Percentiles rank a stretch among this genome's conserved stretches.
phyloP scores from a whole-genome alignment of 345 rosid species.

The Draba incana region DNA sequence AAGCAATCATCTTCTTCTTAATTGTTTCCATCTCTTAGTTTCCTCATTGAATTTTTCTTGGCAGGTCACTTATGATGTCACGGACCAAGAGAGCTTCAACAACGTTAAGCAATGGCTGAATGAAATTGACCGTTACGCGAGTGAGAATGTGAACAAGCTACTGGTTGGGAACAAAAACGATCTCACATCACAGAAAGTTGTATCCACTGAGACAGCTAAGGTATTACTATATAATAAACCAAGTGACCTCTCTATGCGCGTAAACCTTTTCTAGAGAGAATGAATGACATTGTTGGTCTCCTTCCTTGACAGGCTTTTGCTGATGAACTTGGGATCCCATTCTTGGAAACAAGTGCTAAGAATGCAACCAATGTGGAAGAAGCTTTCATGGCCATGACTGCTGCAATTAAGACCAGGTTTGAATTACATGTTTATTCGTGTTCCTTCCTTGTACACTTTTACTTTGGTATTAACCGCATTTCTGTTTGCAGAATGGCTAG shows the following conservation, averaged over 20 bases:
- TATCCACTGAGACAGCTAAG: constrained; percentile 72
- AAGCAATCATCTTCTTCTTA: neutral
- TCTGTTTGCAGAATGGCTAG: constrained; percentile 62
- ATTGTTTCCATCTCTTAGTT: neutral
- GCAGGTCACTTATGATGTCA: constrained; percentile 80
- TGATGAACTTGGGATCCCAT: constrained; percentile 79
- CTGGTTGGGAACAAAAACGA: constrained; percentile 78
- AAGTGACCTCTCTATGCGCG: neutral
- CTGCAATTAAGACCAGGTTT: constrained; percentile 68
- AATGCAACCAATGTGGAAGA: constrained; percentile 72
- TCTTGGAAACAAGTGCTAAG: constrained; percentile 87
- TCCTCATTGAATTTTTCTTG: neutral
- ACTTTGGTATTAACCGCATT: neutral
- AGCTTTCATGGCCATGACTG: constrained; percentile 88
- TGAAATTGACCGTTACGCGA: constrained; percentile 79
- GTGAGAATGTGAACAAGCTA: constrained; percentile 81
- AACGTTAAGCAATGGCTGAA: constrained; percentile 81
- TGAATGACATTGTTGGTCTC: neutral
- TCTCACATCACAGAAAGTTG: constrained; percentile 73
- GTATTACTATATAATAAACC: constrained; percentile 32
- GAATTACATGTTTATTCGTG: neutral
- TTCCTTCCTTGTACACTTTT: neutral
- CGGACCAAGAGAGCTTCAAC: constrained; percentile 86
- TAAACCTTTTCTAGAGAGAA: neutral
- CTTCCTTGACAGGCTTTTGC: constrained; percentile 58